Evolutionary conservation across 129 eudicot species (phyloP).

Genomic region (Flaveria brownii): DNA sequence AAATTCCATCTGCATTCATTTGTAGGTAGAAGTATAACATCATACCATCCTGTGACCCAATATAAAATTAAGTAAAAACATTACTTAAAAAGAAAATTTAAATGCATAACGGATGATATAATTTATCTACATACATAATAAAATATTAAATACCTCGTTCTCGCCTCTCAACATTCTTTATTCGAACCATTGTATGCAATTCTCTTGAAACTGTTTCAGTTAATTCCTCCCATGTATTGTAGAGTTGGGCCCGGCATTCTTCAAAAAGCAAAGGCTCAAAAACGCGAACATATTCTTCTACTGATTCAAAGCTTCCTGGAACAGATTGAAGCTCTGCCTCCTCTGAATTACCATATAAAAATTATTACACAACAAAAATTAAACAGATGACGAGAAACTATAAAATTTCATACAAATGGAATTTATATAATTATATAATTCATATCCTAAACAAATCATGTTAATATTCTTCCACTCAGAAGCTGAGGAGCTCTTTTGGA

Average conservation of each 20-base stretch:
- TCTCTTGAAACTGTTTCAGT: constrained; percentile 59
- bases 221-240: constrained; percentile 95
- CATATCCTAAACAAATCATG: constrained; percentile 7
- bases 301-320: constrained; percentile 91
- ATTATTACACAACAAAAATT: constrained; percentile 6
- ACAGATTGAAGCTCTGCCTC: constrained; percentile 90
- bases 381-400: constrained; percentile 15
- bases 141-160: constrained; percentile 71
- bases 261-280: constrained; percentile 98
- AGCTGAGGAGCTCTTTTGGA: constrained; percentile 31
- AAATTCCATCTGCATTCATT: constrained; percentile 81
- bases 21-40: constrained; percentile 65
- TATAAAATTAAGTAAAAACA: neutral
- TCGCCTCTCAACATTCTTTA: constrained; percentile 75
- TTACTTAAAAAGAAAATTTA: neutral
- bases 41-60: constrained; percentile 76
- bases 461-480: constrained; percentile 33
- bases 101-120: neutral
- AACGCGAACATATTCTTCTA: constrained; percentile 81
- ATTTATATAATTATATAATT: neutral
- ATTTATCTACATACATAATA: neutral
- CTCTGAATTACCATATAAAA: constrained; percentile 52
- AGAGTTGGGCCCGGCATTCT: constrained; percentile 96
- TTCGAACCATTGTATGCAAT: constrained; percentile 64
- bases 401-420: constrained; percentile 2